These are phyloP conservation scores for Pinus taeda DNA, from an alignment of 75 land plant genomes.

Conservation along the genomic window DNA sequence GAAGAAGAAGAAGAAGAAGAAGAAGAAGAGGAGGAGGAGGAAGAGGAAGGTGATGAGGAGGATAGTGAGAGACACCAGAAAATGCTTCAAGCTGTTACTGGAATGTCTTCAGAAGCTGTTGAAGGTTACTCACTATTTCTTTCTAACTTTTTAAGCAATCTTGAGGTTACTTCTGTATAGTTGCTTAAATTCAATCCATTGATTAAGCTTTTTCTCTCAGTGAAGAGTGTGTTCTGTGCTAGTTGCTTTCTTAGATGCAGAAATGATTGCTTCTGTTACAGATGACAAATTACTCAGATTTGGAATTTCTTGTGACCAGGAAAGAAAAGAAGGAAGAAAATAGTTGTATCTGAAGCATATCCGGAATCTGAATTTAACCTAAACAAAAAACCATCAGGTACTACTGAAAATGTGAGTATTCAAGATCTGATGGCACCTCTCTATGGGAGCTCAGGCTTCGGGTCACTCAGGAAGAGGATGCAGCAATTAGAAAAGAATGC, in stretches of 20 bases:
- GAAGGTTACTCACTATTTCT: constrained; percentile 26
- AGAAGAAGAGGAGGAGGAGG: constrained; percentile 21
- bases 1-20: constrained; percentile 7
- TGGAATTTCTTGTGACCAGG: constrained; percentile 24
- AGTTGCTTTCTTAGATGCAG: neutral
- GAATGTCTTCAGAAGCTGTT: constrained; percentile 39
- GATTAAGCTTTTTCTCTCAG: neutral
- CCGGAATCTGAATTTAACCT: constrained; percentile 73
- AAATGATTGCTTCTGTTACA: neutral
- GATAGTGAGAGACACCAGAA: constrained; percentile 55
- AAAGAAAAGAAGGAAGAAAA: constrained; percentile 24
- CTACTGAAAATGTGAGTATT: constrained; percentile 35
- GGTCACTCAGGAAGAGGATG: constrained; percentile 68
- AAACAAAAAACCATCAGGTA: constrained; percentile 24
- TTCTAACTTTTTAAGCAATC: neutral
- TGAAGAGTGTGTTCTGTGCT: neutral
- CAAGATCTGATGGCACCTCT: constrained; percentile 72
- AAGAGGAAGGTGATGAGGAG: constrained; percentile 36
- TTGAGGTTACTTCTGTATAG: neutral
- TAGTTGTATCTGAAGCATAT: constrained; percentile 49
- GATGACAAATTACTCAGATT: neutral
- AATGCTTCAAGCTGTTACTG: constrained; percentile 76
- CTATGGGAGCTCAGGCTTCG: constrained; percentile 58
- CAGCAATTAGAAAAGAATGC: constrained; percentile 55
- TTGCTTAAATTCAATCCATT: neutral